Evolutionary conservation across 1,139 yeast species (phyloP), one percentile per base, ranked within the genome.

Genomic region (Taphrina sp.): DNA sequence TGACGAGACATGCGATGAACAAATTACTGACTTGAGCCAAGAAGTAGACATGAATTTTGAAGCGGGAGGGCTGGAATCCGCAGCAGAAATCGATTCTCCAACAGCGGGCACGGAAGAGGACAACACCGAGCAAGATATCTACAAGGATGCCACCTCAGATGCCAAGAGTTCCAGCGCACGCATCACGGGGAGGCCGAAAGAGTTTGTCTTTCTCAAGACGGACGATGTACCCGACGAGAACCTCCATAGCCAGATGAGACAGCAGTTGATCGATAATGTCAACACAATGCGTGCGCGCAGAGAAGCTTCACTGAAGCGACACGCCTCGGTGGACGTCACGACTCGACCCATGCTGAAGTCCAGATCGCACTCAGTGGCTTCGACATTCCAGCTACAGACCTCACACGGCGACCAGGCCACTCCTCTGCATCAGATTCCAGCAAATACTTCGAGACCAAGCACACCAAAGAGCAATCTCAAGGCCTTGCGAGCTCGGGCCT

Each of bases 201-300:
- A 43, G 29, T 43, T 43, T 43, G 47, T 43, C 38, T 43, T 43
- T 20, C 37, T 43, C 28, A 43, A 43, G 37, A 43, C 47, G 14
- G 47, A 43, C 28, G 47, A 43, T 31, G 19, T 19, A 16, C 47
- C 47, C 5, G 47, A 43, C 20, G 47, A 43, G 4, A 31, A 43
- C 12, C 16, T 43, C 7, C 47, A 43, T 19, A 23, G 20, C 20
- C 47, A 43, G 37, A 43, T 43, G 47, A 29, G 47, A 7, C 38
- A 33, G 14, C 47, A 43, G 14, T 14, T 43, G 37, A 43, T 43
- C 16, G 23, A 29, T 20, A 43, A 43, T 20, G 47, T 43, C 37
- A 43, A 43, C 28, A 12, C 47, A 8, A 43, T 43, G 47, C 36
- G 47, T 19, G 47, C 47, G 5, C 24, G 26, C 12, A 12, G 47